phyloP scores from a whole-genome alignment of 768 basidiomycete species.

The Phanerodontia chrysosporium region DNA sequence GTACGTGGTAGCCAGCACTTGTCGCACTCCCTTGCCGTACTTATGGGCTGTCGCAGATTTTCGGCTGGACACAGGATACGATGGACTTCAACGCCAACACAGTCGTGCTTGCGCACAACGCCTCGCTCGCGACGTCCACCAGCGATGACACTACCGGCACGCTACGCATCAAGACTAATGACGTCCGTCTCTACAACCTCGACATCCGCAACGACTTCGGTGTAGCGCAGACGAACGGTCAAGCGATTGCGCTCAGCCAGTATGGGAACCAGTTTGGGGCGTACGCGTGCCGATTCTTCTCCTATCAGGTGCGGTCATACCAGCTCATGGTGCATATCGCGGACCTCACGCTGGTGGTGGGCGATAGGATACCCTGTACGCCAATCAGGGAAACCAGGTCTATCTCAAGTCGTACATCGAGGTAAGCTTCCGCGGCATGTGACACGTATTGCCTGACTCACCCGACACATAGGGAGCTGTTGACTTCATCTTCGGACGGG shows the following conservation, averaged over 20 bases:
- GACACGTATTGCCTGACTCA: too few relatives aligned
- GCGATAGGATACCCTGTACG: neutral
- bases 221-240: neutral
- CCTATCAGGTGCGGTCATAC: neutral
- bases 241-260: slow-evolving; percentile 1
- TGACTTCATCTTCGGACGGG: neutral
- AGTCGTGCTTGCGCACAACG: slow-evolving; percentile 4
- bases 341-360: neutral
- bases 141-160: slow-evolving; percentile 1
- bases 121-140: neutral
- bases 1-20: neutral
- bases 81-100: neutral
- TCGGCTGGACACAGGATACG: neutral
- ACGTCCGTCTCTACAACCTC: neutral
- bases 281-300: slow-evolving; percentile 2
- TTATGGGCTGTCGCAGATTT: neutral
- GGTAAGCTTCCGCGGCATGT: neutral
- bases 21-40: neutral
- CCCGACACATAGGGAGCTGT: neutral
- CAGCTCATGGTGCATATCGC: too few relatives aligned
- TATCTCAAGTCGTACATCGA: slow-evolving; percentile 4
- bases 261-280: neutral
- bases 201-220: slow-evolving; percentile 4
- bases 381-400: neutral
- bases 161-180: neutral